phyloP scores from a whole-genome alignment of 768 basidiomycete species.

The Lactarius sp. region DNA sequence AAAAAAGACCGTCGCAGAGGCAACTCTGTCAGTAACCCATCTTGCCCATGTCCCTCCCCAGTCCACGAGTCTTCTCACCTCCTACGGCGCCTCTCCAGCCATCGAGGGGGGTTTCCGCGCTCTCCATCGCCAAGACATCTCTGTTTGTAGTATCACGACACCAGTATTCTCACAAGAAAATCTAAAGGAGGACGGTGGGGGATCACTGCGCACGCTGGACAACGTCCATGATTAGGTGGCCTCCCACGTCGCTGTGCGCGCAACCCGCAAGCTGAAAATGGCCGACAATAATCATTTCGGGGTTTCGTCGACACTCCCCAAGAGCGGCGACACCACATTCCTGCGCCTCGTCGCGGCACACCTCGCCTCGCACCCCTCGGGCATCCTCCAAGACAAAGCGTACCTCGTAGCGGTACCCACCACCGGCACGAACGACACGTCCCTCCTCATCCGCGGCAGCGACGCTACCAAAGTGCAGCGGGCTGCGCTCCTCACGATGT shows the following conservation, averaged over 20 bases:
- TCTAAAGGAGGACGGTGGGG: too few species aligned
- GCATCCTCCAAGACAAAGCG: slow-evolving; percentile 32
- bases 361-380: background rate
- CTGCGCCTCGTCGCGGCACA: too few species aligned
- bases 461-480: slow-evolving; percentile 54
- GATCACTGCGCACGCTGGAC: too few species aligned
- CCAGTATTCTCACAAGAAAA: too few species aligned
- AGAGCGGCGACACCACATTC: background rate
- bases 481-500: slow-evolving; percentile 40
- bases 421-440: slow-evolving; percentile 37
- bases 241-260: too few species aligned
- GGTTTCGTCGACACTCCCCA: slow-evolving; percentile 44
- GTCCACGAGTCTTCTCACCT: slow-evolving; percentile 28
- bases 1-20: background rate
- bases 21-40: background rate
- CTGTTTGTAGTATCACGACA: too few species aligned
- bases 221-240: too few species aligned
- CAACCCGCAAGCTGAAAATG: slow-evolving; percentile 39
- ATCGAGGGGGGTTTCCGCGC: too few species aligned
- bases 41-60: slow-evolving; percentile 6
- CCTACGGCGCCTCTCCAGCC: slow-evolving; percentile 35
- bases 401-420: slow-evolving; percentile 46
- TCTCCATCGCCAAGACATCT: too few species aligned
- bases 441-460: slow-evolving; percentile 29
- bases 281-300: slow-evolving; percentile 53